Percentiles rank a stretch among this genome's conserved stretches.
These are phyloP conservation scores for Cadophora gregata DNA, from an alignment of 2,329 filamentous ascomycete genomes.

Conservation along the genomic window DNA sequence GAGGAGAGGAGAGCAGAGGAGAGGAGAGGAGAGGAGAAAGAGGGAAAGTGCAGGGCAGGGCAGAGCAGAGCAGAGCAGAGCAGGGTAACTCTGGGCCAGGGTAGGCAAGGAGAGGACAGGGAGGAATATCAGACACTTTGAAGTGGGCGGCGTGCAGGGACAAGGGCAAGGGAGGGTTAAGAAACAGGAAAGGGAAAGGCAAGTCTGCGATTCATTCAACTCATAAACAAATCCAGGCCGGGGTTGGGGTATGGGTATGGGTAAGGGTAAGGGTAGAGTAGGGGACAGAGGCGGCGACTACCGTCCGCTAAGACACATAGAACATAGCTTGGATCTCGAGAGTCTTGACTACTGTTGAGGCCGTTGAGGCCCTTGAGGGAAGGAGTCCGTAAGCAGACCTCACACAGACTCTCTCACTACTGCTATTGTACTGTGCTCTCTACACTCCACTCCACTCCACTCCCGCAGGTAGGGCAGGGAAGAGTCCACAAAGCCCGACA, in stretches of 20 bases:
- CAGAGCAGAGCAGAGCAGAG: slow-evolving; percentile 15
- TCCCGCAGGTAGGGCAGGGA: neutral
- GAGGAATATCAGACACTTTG: neutral
- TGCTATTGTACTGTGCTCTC: no score
- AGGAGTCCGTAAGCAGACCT: neutral
- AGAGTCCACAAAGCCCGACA: neutral
- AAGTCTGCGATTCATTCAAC: neutral
- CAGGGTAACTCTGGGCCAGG: neutral
- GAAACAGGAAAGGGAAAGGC: neutral
- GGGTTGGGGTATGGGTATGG: no score
- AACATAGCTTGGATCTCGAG: neutral
- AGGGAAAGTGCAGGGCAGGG: slow-evolving; percentile 1
- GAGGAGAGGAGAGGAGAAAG: neutral
- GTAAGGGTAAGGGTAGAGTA: no score
- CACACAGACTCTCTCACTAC: neutral
- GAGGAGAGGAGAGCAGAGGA: neutral
- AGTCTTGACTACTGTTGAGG: neutral
- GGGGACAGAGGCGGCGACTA: slow-evolving; percentile 5
- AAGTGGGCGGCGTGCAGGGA: neutral
- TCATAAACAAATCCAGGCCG: neutral
- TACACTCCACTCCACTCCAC: neutral
- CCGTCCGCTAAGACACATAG: neutral
- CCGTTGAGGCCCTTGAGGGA: neutral
- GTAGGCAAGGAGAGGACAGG: slow-evolving; percentile 5
- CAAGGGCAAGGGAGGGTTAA: neutral